Evolutionary conservation across 257 asterid species (phyloP), one percentile per base, ranked within the genome.

Genomic region (Nemophila menziesii): DNA sequence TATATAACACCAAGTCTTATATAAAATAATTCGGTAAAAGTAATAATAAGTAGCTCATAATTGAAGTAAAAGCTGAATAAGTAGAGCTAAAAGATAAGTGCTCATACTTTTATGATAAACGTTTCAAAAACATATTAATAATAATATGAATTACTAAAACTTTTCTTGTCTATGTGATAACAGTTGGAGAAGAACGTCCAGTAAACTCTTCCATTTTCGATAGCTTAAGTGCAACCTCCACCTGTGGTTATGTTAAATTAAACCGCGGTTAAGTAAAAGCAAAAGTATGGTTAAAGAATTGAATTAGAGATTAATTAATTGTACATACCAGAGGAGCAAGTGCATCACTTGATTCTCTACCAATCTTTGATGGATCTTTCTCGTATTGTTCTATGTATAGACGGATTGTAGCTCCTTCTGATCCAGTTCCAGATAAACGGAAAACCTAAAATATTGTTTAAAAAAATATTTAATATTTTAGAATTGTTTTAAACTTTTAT

Each of bases 401-500:
- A 51, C 98, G 95, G 58, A 89, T 84, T 4, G 98, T 89, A 8
- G 98, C 98, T 27, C 94, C 98, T 64, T 78, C 98, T 12, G 98
- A 89, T 15, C 98, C 98, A 55, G 98, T 89, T 63, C 98, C 98
- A 56, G 98, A 89, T n/a, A 89, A 95, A 47, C 96, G 94, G 92
- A 84, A 84, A 49, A 89, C 87, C 98, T 89, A 72, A 48, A 22
- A 45, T 24, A 42, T n/a, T n/a, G n/a, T n/a, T n/a, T 13, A 29
- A 29, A 2, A 2, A 29, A 7, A 7, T 29, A 7, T 7, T 24
- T 24, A 24, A 24, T 13, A 29, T 29, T 29, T 29, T 29, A 29
- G 4, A 29, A 29, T 29, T 7, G 9, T 24, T 7, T 29, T 29
- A 29, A 29, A 41, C 1, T 17, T 13, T 41, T 18, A 41, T 10